phyloP scores from a whole-genome alignment of 2,329 filamentous ascomycete genomes.

The Blastomyces percursus region DNA sequence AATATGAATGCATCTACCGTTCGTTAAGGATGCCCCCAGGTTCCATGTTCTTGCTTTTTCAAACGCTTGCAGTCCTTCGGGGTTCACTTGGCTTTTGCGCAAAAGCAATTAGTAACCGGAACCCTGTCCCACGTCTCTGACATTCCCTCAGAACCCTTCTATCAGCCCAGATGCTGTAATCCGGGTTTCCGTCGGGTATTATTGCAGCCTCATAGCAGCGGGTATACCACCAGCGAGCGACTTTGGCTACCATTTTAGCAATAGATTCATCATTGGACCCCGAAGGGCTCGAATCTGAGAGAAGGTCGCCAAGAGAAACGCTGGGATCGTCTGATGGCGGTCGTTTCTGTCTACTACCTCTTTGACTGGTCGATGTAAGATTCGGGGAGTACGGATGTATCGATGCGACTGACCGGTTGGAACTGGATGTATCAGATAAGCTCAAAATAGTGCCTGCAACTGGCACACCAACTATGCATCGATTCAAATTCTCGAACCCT shows the following conservation, averaged over 20 bases:
- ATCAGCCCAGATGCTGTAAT: constrained; percentile 68
- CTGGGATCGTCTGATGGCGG: constrained; percentile 30
- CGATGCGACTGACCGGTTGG: constrained; percentile 22
- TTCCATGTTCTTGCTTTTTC: constrained; percentile 5
- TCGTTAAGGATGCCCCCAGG: background rate
- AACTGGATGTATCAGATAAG: constrained; percentile 34
- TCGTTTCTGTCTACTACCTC: constrained; percentile 14
- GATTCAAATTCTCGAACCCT: constrained; percentile 40
- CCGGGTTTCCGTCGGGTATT: constrained; percentile 37
- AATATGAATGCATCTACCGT: background rate
- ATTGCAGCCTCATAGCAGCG: constrained; percentile 73
- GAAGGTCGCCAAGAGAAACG: constrained; percentile 55
- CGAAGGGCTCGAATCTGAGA: constrained; percentile 58
- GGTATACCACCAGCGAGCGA: constrained; percentile 94
- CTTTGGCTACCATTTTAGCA: constrained; percentile 80
- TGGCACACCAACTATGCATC: constrained; percentile 40
- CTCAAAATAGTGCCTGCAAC: constrained; percentile 36
- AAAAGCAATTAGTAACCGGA: constrained; percentile 85
- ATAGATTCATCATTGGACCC: constrained; percentile 69
- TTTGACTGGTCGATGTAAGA: background rate
- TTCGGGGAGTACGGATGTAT: constrained; percentile 11
- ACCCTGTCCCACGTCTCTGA: constrained; percentile 71
- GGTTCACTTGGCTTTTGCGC: constrained; percentile 61
- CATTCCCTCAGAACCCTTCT: constrained; percentile 68
- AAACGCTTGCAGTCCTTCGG: constrained; percentile 36